Base-by-base conservation (phyloP, 148 eudicot species). In the Heliosperma pusillum region DNA sequence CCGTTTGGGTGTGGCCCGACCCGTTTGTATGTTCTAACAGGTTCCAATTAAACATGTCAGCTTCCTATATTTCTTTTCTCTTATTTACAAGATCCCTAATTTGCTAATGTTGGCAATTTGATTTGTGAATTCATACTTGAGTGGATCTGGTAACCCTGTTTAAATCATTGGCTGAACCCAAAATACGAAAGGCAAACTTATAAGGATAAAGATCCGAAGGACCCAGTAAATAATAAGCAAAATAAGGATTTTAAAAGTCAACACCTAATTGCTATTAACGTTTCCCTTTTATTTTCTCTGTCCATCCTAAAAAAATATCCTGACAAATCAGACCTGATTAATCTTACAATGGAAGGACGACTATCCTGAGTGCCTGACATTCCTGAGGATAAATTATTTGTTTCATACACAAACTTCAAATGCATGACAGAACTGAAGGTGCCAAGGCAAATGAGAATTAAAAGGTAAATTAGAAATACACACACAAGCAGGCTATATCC, bases 401-500 rank as follows among this genome's bases (percentile, higher is more conserved):
- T 52, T 57, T 45, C 29, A 40, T 61, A 30, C 62, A 52, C 3
- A 40, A 66, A n/a, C 22, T 50, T 19, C 61, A 67, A 40, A 52
- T 29, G 21, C 77, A 52, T 24, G 36, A 79, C 21, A 30, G 33
- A 56, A n/a, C n/a, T n/a, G n/a, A n/a, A n/a, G n/a, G n/a, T n/a
- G n/a, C n/a, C n/a, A n/a, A n/a, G n/a, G n/a, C 30, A 56, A 26
- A 66, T 36, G 61, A 53, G n/a, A 47, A 60, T 59, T 15, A 53
- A 50, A 13, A 33, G 65, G 30, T 25, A 21, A 10, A 26, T 21
- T 40, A 55, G 7, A 63, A 16, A 16, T 20, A 76, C n/a, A 8
- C 9, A 24, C 22, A 5, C 64, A 58, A 69, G 33, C 36, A 56
- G 25, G 33, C 29, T 30, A 21, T 25, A 44, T 19, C 55, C 24